A percentile compares a stretch with the other conserved stretches of the same genome.
Evolutionary conservation across 2,329 filamentous ascomycete species (phyloP).

Genomic region (Claviceps monticola): DNA sequence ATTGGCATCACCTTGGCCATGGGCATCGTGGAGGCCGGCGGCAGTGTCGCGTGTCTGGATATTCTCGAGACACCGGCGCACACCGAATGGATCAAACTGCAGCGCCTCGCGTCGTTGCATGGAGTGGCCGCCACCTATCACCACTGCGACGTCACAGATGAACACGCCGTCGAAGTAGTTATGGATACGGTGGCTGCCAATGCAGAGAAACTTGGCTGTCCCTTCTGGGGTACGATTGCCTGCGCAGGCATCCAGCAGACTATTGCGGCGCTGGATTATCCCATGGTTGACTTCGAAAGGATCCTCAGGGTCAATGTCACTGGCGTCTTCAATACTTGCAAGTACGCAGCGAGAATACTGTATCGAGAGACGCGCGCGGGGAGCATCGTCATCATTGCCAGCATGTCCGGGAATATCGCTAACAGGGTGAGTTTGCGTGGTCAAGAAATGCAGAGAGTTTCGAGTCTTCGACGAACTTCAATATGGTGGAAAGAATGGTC

Average conservation of each 20-base stretch:
- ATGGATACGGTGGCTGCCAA: slow-evolving; percentile 23
- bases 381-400: slow-evolving; percentile 54
- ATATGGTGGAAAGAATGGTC: no score
- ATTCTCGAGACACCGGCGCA: slow-evolving; percentile 23
- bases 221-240: slow-evolving; percentile 26
- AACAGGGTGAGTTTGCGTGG: slow-evolving; percentile 41
- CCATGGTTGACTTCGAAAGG: slow-evolving; percentile 57
- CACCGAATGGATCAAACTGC: slow-evolving; percentile 27
- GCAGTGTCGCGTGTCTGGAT: slow-evolving; percentile 34
- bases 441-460: no score
- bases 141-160: slow-evolving; percentile 33
- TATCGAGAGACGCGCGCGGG: slow-evolving; percentile 41
- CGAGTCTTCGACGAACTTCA: no score
- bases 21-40: slow-evolving; percentile 35
- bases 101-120: slow-evolving; percentile 24
- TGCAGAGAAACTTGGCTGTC: slow-evolving; percentile 17
- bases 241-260: slow-evolving; percentile 37
- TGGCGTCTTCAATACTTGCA: slow-evolving; percentile 75
- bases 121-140: slow-evolving; percentile 24
- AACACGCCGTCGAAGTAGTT: slow-evolving; percentile 20
- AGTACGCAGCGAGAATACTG: slow-evolving; percentile 74
- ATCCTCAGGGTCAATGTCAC: slow-evolving; percentile 79
- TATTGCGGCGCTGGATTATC: slow-evolving; percentile 56
- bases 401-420: slow-evolving; percentile 54
- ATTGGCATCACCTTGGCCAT: slow-evolving; percentile 35